Base-by-base conservation (phyloP, 169 alveolate genomes). In the Eimeria sp. region DNA sequence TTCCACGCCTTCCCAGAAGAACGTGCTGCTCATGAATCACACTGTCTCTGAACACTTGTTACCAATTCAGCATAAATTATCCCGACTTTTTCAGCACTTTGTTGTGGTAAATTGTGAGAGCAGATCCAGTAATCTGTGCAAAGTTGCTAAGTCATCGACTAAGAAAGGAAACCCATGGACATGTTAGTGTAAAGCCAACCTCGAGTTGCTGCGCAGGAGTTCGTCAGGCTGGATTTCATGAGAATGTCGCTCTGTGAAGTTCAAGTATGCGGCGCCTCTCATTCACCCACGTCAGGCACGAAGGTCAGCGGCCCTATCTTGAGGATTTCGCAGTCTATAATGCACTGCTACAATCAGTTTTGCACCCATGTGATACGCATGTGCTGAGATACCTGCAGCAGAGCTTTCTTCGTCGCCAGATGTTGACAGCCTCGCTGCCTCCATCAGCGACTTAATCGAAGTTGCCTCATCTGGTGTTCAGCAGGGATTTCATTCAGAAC, bases 291-390 rank as follows among this genome's bases (percentile, higher is more conserved):
- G 63, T 96, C 97, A n/a, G 97, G 97, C 43, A 96, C 97, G 54
- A 97, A 95, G n/a, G 96, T 91, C 78, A 97, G 76, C 34, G 98
- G 97, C 22, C 98, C 98, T 54, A 97, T 91, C 84, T 97, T 97
- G 75, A 96, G 83, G 61, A 97, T 97, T 40, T 97, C 98, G 47
- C 98, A 97, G 43, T 95, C 97, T 95, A 84, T 16, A 22, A 9
- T 30, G 57, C 9, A 34, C 1, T 30, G 34, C 27, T 51, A 30
- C 16, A 58, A 4, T 14, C 34, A 20, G 54, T 4, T 6, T 40
- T 25, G 3, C 43, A 58, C 11, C 63, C 22, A 5, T 22, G 6
- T 57, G 16, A 27, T 25, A 5, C 61, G 58, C 43, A 6, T 30
- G 51, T 20, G 34, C 40, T 67, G 13, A 5, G 45, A n/a, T 91